Base-by-base conservation (phyloP, 2,329 filamentous ascomycete species). In the Chrysosporium keratinophilum region DNA sequence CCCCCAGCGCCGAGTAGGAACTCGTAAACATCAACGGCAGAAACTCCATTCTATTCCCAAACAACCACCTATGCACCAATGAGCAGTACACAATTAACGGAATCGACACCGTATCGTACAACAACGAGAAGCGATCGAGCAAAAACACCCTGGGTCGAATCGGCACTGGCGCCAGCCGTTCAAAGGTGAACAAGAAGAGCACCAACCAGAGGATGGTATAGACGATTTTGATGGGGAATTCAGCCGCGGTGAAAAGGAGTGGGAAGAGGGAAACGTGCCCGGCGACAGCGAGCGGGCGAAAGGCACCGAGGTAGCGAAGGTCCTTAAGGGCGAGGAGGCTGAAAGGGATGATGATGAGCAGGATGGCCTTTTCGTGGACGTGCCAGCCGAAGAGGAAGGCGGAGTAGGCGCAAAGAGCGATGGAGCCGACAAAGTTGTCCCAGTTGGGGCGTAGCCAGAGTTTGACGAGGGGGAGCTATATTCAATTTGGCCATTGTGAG, bases 341-440 rank as follows among this genome's bases (percentile, higher is more conserved):
- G 75, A 97, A 97, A 0, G 93, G 93, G 47, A 97, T 87, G 60
- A 98, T 89, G 65, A 97, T 85, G 17, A 97, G 80, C 19, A 98
- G 78, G 54, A 98, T 87, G 1, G 93, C 93, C 71, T 98, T 98
- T 67, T 98, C 93, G 64, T 98, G 93, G 7, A 98, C 93, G 65
- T 98, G 93, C 89, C 91, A 98, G 54, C 93, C 91, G 62, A 97
- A 97, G 9, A 98, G 78, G 72, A 98, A 98, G 0, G 91, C 96
- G 0, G 91, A 87, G 66, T 96, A 98, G 55, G 88, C 93, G 65
- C 93, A 97, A 14, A 97, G 81, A 0, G 91, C 96, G 43, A 95
- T 80, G 0, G 88, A 85, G 2, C 88, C 88, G 41, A 97, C 79
- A 66, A 98, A 97, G 54, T 80, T 85, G 58, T 95, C 86, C 87